These are phyloP conservation scores for Hanseniaspora lindneri DNA, from an alignment of 805 yeast species.

Conservation along the genomic window DNA sequence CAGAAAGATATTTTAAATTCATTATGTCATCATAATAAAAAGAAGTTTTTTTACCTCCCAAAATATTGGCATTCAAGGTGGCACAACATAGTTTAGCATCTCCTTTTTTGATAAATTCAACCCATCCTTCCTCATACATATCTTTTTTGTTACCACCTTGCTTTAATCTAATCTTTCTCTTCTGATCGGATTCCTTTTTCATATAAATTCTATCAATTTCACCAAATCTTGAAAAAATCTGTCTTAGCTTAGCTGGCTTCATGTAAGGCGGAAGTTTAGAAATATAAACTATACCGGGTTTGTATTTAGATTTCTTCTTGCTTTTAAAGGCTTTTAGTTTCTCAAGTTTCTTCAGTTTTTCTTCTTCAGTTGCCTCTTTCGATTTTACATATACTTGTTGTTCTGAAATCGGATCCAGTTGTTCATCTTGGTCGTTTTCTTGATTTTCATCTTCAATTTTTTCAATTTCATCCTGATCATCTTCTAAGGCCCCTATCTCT, in stretches of 20 bases:
- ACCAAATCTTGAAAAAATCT: slow-evolving; percentile 71
- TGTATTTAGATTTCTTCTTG: slow-evolving; percentile 43
- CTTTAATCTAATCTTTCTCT: slow-evolving; percentile 56
- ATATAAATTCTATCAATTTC: slow-evolving; percentile 74
- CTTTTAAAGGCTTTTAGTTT: slow-evolving; percentile 37
- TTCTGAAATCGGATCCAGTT: slow-evolving; percentile 15
- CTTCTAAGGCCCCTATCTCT: background rate
- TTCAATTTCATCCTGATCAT: background rate
- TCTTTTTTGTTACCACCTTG: slow-evolving; percentile 86
- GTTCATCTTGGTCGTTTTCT: slow-evolving; percentile 18
- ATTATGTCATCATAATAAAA: slow-evolving; percentile 90
- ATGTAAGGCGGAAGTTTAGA: slow-evolving; percentile 91
- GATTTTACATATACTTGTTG: slow-evolving; percentile 20
- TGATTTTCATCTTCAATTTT: slow-evolving; percentile 19
- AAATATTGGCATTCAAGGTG: slow-evolving; percentile 73
- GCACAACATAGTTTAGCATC: slow-evolving; percentile 82
- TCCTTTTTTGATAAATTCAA: slow-evolving; percentile 69
- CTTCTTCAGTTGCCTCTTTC: slow-evolving; percentile 24
- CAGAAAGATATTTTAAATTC: slow-evolving; percentile 77
- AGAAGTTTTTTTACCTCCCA: slow-evolving; percentile 86
- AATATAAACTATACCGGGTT: slow-evolving; percentile 85
- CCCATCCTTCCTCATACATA: slow-evolving; percentile 93
- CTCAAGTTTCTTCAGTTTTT: slow-evolving; percentile 45
- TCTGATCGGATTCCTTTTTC: slow-evolving; percentile 67
- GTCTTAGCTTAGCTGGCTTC: slow-evolving; percentile 87